phyloP scores from a whole-genome alignment of 352 stramenopile genomes.

The Halophytophthora polymorphica region DNA sequence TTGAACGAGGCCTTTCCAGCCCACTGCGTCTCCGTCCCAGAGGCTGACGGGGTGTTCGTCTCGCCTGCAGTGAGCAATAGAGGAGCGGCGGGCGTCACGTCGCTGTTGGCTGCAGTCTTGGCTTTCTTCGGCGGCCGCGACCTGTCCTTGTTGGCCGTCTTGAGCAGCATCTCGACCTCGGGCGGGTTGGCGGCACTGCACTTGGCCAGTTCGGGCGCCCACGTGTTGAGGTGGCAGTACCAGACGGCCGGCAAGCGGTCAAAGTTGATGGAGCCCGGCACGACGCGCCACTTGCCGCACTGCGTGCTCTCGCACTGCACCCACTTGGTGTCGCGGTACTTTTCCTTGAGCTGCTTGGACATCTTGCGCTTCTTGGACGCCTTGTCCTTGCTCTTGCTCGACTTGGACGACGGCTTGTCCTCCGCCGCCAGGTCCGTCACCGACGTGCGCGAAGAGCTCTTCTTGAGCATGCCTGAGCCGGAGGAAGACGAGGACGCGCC shows the following conservation, averaged over 20 bases:
- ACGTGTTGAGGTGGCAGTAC: conserved; percentile 83
- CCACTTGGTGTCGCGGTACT: conserved; percentile 89
- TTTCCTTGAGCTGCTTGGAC: conserved; percentile 73
- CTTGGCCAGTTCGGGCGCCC: conserved; percentile 64
- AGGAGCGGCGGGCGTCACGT: conserved; percentile 11
- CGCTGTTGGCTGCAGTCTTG: conserved; percentile 16
- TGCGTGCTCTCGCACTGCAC: conserved; percentile 93
- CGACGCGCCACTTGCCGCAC: conserved; percentile 94
- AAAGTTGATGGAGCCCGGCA: conserved; percentile 89
- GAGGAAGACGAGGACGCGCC: conserved; percentile 37
- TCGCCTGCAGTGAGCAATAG: background rate
- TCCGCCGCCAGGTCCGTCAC: conserved; percentile 13
- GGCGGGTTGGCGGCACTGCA: conserved; percentile 66
- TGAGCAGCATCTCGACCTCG: conserved; percentile 72
- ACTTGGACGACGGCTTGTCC: conserved; percentile 28
- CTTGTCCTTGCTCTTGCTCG: conserved; percentile 57
- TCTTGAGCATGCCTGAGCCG: conserved; percentile 25
- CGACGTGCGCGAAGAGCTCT: conserved; percentile 17
- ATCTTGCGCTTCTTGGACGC: conserved; percentile 78
- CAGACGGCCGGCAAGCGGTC: conserved; percentile 89
- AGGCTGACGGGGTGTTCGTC: conserved; percentile 17
- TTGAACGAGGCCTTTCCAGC: conserved; percentile 18
- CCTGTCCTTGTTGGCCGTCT: conserved; percentile 56
- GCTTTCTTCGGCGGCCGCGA: conserved; percentile 54
- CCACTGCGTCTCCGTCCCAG: conserved; percentile 10